Evolutionary conservation across 2,329 filamentous ascomycete species (phyloP).

Genomic region (Chaetomium strumarium): DNA sequence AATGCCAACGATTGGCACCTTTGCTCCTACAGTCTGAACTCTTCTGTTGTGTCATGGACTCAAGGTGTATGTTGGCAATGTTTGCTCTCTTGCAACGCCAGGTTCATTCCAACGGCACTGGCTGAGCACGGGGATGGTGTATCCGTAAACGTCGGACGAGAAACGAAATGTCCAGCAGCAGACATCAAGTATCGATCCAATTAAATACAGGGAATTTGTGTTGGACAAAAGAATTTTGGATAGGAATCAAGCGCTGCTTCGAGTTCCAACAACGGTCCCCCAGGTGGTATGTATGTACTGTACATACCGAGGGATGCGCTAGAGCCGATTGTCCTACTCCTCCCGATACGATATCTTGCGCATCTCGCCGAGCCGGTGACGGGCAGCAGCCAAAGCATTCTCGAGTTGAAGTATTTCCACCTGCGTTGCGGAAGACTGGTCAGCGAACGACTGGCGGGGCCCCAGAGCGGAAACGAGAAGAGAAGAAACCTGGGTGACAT

Average conservation of each 20-base stretch:
- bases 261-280: neutral
- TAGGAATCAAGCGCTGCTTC: neutral
- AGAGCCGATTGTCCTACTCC: slow-evolving; percentile 38
- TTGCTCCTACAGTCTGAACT: too few species aligned
- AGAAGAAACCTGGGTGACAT: slow-evolving; percentile 32
- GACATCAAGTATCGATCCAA: neutral
- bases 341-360: slow-evolving; percentile 93
- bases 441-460: slow-evolving; percentile 15
- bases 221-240: neutral
- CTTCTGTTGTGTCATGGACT: too few species aligned
- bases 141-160: too few species aligned
- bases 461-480: neutral
- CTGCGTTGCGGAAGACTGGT: slow-evolving; percentile 40
- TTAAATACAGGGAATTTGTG: neutral
- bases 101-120: neutral
- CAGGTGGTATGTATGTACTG: neutral
- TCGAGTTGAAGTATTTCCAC: slow-evolving; percentile 96
- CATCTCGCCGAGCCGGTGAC: slow-evolving; percentile 90
- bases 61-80: neutral
- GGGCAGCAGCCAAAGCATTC: slow-evolving; percentile 72
- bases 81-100: slow-evolving; percentile 1
- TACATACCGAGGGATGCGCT: neutral
- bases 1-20: too few species aligned
- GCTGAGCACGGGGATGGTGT: too few species aligned
- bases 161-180: too few species aligned